Percentiles rank a stretch among this genome's conserved stretches.
Conservation (phyloP, 805 yeast genomes). For the Cyberlindnera japonica region DNA sequence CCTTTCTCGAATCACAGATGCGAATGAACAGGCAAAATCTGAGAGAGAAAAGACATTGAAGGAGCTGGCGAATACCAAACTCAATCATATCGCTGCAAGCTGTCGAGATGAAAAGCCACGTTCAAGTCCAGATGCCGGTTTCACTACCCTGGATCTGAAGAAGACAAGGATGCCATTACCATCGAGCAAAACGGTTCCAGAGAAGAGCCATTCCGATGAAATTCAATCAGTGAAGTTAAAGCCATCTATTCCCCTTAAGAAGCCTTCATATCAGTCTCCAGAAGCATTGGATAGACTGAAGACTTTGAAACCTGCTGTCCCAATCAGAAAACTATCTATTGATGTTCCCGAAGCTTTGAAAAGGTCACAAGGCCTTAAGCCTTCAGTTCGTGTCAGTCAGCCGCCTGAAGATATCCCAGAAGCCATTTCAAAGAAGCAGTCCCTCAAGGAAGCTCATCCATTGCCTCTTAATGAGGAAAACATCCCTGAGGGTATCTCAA, state of each 20-base stretch:
- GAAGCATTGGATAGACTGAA: constrained; percentile 20
- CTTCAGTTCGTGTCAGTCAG: constrained; percentile 23
- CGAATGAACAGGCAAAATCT: constrained; percentile 11
- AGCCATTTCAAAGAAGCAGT: constrained; percentile 14
- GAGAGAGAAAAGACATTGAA: constrained; percentile 16
- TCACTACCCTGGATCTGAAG: constrained; percentile 19
- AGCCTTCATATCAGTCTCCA: constrained; percentile 19
- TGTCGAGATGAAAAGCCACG: too few relatives aligned
- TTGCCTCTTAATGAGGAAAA: constrained; percentile 8
- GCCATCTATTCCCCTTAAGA: constrained; percentile 8
- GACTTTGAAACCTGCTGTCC: constrained; percentile 23
- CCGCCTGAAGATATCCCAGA: constrained; percentile 22
- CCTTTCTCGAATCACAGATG: constrained; percentile 26
- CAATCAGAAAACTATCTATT: constrained; percentile 17
- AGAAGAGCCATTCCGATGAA: background rate
- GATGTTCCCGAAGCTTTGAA: constrained; percentile 23
- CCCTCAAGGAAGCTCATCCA: constrained; percentile 9
- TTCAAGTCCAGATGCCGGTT: too few relatives aligned
- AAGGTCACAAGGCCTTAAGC: constrained; percentile 18
- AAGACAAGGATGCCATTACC: constrained; percentile 19
- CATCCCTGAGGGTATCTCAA: constrained; percentile 17
- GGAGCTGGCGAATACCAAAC: constrained; percentile 15
- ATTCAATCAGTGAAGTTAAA: constrained; percentile 2
- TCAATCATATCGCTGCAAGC: constrained; percentile 21
- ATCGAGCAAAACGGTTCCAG: constrained; percentile 3